Evolutionary conservation across 1,284 basidiomycete genomes (phyloP).

Genomic region (Neotropicomus parvogracilis): DNA sequence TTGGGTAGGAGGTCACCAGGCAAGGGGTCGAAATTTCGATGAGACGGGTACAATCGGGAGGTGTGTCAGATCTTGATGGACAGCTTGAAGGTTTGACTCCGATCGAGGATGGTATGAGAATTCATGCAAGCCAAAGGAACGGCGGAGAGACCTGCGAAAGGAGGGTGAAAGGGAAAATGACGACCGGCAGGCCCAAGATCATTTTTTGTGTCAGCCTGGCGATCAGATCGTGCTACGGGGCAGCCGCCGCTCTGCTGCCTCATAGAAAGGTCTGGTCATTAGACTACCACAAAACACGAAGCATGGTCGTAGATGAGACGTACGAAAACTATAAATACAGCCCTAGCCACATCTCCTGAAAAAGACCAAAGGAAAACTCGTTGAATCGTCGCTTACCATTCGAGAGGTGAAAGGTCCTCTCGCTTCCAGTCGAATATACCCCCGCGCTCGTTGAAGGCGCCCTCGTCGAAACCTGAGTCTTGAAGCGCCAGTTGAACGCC

Average conservation of each 20-base stretch:
- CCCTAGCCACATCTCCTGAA: not conserved
- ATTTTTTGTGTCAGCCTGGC: not conserved
- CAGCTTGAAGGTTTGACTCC: no score
- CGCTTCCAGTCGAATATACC: constrained; percentile 9
- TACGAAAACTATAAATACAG: not conserved
- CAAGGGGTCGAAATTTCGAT: no score
- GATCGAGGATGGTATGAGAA: no score
- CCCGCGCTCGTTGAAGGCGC: not conserved
- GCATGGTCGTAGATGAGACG: not conserved
- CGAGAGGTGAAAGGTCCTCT: not conserved
- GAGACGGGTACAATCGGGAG: no score
- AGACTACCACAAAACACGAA: not conserved
- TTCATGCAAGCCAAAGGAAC: no score
- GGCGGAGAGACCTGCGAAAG: no score
- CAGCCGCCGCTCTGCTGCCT: not conserved
- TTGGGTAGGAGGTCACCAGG: no score
- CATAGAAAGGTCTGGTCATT: not conserved
- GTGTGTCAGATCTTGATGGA: no score
- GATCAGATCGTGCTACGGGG: not conserved
- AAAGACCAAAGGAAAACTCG: not conserved
- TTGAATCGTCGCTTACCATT: constrained; percentile 1
- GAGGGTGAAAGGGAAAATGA: no score
- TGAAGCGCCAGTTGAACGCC: constrained; percentile 2
- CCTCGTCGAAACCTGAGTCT: constrained; percentile 7
- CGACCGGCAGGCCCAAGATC: no score